A percentile compares a stretch with the other conserved stretches of the same genome.
Evolutionary conservation across 441 rosid species (phyloP).

Genomic region (Hura crepitans): DNA sequence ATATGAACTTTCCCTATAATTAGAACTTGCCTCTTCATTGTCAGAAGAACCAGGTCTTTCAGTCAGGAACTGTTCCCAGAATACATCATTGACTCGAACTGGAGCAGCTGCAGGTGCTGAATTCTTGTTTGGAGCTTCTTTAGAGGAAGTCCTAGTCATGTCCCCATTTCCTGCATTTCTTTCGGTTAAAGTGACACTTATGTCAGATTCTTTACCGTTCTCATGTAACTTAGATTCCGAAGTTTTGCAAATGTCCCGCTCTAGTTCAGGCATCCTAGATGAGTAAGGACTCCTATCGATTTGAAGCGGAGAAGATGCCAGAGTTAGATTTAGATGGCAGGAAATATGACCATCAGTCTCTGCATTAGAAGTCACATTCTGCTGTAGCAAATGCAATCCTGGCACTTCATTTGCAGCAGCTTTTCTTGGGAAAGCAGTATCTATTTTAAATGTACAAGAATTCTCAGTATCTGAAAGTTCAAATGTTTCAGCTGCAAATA

Average conservation of each 20-base stretch:
- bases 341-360: slow-evolving; percentile 68
- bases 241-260: slow-evolving; percentile 35
- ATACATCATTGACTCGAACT: slow-evolving; percentile 67
- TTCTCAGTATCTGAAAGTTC: slow-evolving; percentile 88
- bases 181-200: slow-evolving; percentile 23
- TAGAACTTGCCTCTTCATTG: slow-evolving; percentile 83
- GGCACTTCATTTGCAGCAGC: slow-evolving; percentile 36
- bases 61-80: slow-evolving; percentile 95
- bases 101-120: slow-evolving; percentile 44
- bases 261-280: slow-evolving; percentile 36
- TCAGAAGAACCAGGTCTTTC: slow-evolving; percentile 84
- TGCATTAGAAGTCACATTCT: slow-evolving; percentile 45
- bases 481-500: slow-evolving; percentile 49
- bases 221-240: slow-evolving; percentile 39
- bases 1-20: slow-evolving; percentile 47
- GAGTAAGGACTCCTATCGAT: slow-evolving; percentile 39
- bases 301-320: slow-evolving; percentile 75
- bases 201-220: slow-evolving; percentile 38
- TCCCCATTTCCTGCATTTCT: slow-evolving; percentile 27
- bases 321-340: slow-evolving; percentile 75
- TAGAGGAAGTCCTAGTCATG: slow-evolving; percentile 26
- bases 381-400: slow-evolving; percentile 38
- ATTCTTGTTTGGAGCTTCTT: slow-evolving; percentile 42
- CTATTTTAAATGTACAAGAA: slow-evolving; percentile 41
- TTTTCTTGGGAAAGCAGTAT: slow-evolving; percentile 41